Evolutionary conservation across 2,329 filamentous ascomycete species (phyloP).

Genomic region (Aspergillus arachidicola): DNA sequence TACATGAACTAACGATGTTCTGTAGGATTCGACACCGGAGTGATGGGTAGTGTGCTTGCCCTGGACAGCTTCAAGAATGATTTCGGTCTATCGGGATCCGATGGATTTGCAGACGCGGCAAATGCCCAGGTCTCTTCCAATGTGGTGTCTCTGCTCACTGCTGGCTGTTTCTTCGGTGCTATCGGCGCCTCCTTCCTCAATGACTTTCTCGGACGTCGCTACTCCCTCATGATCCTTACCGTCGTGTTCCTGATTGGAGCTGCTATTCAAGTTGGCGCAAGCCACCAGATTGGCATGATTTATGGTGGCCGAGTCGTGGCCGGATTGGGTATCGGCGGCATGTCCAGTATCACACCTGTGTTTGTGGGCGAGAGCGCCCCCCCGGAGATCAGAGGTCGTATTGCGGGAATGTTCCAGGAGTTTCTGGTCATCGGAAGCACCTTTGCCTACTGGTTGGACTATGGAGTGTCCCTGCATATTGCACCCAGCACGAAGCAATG

Average conservation of each 20-base stretch:
- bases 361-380: slow-evolving; percentile 41
- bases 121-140: slow-evolving; percentile 44
- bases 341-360: slow-evolving; percentile 42
- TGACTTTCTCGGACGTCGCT: slow-evolving; percentile 38
- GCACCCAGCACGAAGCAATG: slow-evolving; percentile 52
- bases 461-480: slow-evolving; percentile 52
- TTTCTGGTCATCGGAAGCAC: slow-evolving; percentile 48
- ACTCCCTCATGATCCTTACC: slow-evolving; percentile 38
- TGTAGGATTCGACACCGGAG: slow-evolving; percentile 46
- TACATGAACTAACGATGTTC: not conserved
- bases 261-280: slow-evolving; percentile 35
- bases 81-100: slow-evolving; percentile 37
- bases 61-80: slow-evolving; percentile 44
- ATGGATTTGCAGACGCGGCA: slow-evolving; percentile 34
- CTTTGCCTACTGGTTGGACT: slow-evolving; percentile 57
- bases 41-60: slow-evolving; percentile 45
- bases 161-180: slow-evolving; percentile 44
- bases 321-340: slow-evolving; percentile 41
- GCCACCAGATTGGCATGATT: slow-evolving; percentile 35
- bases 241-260: slow-evolving; percentile 39
- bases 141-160: slow-evolving; percentile 41
- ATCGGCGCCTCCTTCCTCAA: slow-evolving; percentile 39
- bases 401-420: slow-evolving; percentile 41
- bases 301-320: slow-evolving; percentile 43
- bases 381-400: slow-evolving; percentile 34